A percentile compares a stretch with the other conserved stretches of the same genome.
These are phyloP conservation scores for Coemansia sp. DNA, from an alignment of 192 early-diverging fungal genomes.

Conservation along the genomic window DNA sequence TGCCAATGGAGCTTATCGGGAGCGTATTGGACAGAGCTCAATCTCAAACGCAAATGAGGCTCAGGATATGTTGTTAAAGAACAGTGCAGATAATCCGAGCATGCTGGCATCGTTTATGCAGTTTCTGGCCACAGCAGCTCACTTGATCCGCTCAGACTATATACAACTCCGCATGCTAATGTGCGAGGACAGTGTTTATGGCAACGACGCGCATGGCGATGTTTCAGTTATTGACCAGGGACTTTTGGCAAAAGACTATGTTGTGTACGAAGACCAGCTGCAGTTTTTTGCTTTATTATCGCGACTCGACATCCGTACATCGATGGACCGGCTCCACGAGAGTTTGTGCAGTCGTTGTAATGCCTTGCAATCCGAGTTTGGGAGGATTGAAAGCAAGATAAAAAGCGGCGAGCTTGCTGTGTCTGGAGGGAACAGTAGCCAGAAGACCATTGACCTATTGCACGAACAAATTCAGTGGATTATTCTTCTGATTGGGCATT, in stretches of 20 bases:
- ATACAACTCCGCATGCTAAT: constrained; percentile 52
- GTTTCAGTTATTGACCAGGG: constrained; percentile 33
- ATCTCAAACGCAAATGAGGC: not conserved
- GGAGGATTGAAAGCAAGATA: constrained; percentile 10
- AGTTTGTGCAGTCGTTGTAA: constrained; percentile 38
- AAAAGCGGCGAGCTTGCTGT: constrained; percentile 1
- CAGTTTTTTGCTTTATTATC: constrained; percentile 50
- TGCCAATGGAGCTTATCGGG: not conserved
- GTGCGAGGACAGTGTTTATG: constrained; percentile 37
- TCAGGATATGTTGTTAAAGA: not conserved
- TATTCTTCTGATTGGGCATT: constrained; percentile 43
- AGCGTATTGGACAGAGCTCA: not conserved
- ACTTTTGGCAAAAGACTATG: constrained; percentile 47
- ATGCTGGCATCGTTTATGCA: constrained; percentile 39
- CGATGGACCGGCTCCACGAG: constrained; percentile 35
- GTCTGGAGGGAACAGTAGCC: constrained; percentile 8
- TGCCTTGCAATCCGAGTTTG: constrained; percentile 38
- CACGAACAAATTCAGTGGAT: constrained; percentile 55
- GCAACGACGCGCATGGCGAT: constrained; percentile 18
- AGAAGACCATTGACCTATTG: constrained; percentile 40
- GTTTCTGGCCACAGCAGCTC: constrained; percentile 37
- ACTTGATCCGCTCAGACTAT: constrained; percentile 48
- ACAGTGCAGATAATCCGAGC: constrained; percentile 9
- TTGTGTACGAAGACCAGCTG: constrained; percentile 54
- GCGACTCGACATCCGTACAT: constrained; percentile 37